Base-by-base conservation (phyloP, 495 filamentous ascomycete species). In the Aspergillus homomorphus region DNA sequence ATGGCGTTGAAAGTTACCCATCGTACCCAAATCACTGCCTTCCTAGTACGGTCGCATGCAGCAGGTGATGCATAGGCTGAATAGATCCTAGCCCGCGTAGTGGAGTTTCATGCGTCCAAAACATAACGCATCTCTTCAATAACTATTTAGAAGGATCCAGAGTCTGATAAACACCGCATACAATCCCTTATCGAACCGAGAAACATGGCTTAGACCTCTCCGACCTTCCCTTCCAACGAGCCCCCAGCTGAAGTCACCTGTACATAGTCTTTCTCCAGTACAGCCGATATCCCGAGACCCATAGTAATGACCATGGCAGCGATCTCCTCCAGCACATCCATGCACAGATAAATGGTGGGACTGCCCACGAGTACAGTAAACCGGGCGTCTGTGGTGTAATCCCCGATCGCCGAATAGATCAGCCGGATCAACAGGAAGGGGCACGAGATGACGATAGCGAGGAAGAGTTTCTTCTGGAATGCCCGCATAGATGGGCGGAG, bases 271-370 rank as follows among this genome's bases (percentile, higher is more conserved):
- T 15, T 22, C 46, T 58, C 19, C 12, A 64, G 30, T 3, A 68
- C 60, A 48, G 66, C 66, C 14, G 58, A 66, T 10, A 68, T 21
- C 4, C 63, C 68, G 22, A 66, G 50, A 3, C n/a, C 58, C 53
- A 68, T 57, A 22, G 51, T 43, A 16, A 70, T 26, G 10, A 33
- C 45, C 62, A 66, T 63, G 51, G 61, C 62, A 44, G 62, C 42
- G 14, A 71, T 71, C 44, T 71, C 66, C 54, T 71, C 69, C 53
- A 71, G 52, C n/a, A 71, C 66, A 62, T 23, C 41, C 69, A 71
- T 71, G 48, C 64, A 67, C 38, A 71, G 58, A 33, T 69, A 71
- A 24, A 66, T 59, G 41, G 69, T 67, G n/a, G 57, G 12, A 18
- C 60, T 56, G 12, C 60, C 59, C 10, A 1, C 41, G 2, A 63